Base-by-base conservation (phyloP, 2,329 filamentous ascomycete species). In the Aspergillus terreus region DNA sequence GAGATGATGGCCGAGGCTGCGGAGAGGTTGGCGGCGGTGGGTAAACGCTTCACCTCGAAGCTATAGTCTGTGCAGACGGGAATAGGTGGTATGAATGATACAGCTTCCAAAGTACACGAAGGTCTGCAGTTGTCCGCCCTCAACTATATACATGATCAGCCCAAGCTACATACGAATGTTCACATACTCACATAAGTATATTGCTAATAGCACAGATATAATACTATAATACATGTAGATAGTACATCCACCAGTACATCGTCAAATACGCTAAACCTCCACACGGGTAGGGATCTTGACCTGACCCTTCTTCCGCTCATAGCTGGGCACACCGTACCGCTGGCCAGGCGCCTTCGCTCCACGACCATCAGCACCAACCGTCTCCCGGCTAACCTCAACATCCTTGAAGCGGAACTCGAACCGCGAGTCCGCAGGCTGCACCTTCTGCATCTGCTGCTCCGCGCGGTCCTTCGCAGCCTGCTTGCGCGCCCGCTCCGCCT, bases 1-100 rank as follows among this genome's bases (percentile, higher is more conserved):
- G 94, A 99, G 78, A 87, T 99, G 63, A 88, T 99, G 57, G 74
- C 77, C 47, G 92, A 95, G 67, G 94, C 92, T 36, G 84, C 89
- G 53, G 78, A 78, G 55, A 82, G 81, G 71, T 96, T 62, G 78
- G 85, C 69, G 82, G 79, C 65, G 87, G 87, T 57, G 82, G 82
- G 71, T 81, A 83, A 67, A 72, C 80, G 60, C 78, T 87, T 42
- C 19, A 17, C 40, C 65, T 76, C 86, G 46, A 91, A 90, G 78
- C 72, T 91, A 74, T 91, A 85, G 40, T 38, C 35, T 11, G 11
- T 38, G 35, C 4, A 17, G 11, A n/a, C 6, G 12, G 6, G 6
- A n/a, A 38, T 38, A 11, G 35, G 35, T 15, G 35, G 14, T 15
- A 38, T 38, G 33, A 5, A n/a, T 35, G 33, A n/a, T 35, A n/a